A percentile compares a stretch with the other conserved stretches of the same genome.
Evolutionary conservation across 768 basidiomycete genomes (phyloP).

Genomic region (Cystofilobasidium bisporidii): DNA sequence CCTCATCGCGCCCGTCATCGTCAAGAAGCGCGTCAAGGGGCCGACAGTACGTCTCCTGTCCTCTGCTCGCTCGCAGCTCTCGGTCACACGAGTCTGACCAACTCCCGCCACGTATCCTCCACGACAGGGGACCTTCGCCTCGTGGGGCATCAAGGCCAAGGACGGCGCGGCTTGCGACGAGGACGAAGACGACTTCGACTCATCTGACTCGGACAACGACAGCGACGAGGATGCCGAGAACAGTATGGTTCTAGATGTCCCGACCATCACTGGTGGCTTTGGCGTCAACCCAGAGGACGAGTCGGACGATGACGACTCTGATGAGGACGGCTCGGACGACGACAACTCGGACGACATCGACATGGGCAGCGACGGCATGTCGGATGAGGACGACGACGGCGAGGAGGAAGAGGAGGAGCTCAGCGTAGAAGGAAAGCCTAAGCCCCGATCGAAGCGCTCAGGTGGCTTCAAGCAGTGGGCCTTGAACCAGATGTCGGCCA

Average conservation of each 20-base stretch:
- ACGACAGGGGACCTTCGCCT: background rate
- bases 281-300: slow-evolving; percentile 45
- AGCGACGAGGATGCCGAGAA: slow-evolving; percentile 28
- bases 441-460: slow-evolving; percentile 39
- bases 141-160: background rate
- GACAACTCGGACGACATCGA: too few species aligned
- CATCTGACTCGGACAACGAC: slow-evolving; percentile 66
- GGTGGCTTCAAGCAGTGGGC: slow-evolving; percentile 84
- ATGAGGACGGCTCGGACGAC: slow-evolving; percentile 40
- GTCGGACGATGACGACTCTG: slow-evolving; percentile 70
- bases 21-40: slow-evolving; percentile 2
- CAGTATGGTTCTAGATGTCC: background rate
- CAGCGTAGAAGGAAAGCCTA: slow-evolving; percentile 13
- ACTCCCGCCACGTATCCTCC: background rate
- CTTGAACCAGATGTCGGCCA: slow-evolving; percentile 55
- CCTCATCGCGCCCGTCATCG: background rate
- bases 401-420: slow-evolving; percentile 32
- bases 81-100: too few species aligned
- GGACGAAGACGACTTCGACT: slow-evolving; percentile 59
- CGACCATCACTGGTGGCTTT: background rate
- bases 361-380: slow-evolving; percentile 7
- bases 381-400: slow-evolving; percentile 23
- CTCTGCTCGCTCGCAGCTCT: background rate
- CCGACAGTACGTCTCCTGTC: background rate
- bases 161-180: background rate